These are phyloP conservation scores for Sporothrix brunneoviolacea DNA, from an alignment of 2,329 filamentous ascomycete species.

Conservation along the genomic window DNA sequence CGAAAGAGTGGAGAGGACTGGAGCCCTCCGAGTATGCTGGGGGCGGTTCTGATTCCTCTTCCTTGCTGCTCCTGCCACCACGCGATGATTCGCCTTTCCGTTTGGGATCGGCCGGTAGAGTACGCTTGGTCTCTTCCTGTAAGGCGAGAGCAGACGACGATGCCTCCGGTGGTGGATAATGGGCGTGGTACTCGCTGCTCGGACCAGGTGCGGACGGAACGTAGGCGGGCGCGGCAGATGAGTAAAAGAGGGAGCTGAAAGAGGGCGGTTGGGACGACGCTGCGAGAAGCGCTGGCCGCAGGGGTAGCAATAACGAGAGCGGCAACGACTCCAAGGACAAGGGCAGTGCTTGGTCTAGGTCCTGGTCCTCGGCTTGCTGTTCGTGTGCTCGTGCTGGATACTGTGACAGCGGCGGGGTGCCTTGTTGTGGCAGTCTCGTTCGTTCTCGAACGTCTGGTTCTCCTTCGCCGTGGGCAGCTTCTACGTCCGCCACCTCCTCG, in stretches of 20 bases:
- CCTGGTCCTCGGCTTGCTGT: neutral
- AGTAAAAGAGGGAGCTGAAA: slow-evolving; percentile 53
- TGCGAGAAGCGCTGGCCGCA: slow-evolving; percentile 24
- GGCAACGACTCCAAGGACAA: neutral
- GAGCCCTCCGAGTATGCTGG: slow-evolving; percentile 94
- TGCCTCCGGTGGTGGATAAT: neutral
- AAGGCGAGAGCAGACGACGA: slow-evolving; percentile 26
- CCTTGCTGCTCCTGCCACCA: slow-evolving; percentile 41
- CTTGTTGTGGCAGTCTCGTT: too few relatives aligned
- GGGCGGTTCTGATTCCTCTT: slow-evolving; percentile 82
- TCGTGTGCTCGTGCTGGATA: neutral
- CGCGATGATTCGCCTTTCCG: slow-evolving; percentile 54
- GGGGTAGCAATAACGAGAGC: neutral
- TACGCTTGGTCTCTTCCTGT: slow-evolving; percentile 71
- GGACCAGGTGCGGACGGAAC: slow-evolving; percentile 36
- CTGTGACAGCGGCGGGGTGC: neutral
- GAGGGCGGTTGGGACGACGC: slow-evolving; percentile 40
- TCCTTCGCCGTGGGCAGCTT: neutral
- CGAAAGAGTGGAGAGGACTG: slow-evolving; percentile 85
- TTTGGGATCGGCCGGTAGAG: slow-evolving; percentile 76
- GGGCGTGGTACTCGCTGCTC: neutral
- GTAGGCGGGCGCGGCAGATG: slow-evolving; percentile 45
- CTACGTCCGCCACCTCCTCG: slow-evolving; percentile 1
- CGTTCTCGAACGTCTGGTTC: too few relatives aligned
- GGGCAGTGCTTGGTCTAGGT: neutral